Evolutionary conservation across 169 alveolate species (phyloP).

Genomic region (Cryptosporidium canis): DNA sequence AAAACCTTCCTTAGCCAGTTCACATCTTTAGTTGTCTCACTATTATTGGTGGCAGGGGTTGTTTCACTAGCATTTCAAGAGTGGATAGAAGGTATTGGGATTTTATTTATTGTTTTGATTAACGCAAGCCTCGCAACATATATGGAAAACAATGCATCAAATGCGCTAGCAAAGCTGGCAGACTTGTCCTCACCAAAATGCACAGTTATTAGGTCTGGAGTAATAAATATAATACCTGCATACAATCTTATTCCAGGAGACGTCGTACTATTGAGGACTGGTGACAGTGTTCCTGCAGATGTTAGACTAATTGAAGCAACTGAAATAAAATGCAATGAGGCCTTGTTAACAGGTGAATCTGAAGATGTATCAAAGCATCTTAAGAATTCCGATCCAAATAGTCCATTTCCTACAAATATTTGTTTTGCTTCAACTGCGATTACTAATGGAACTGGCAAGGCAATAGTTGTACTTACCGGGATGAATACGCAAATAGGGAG

Average conservation of each 20-base stretch:
- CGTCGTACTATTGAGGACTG: conserved; percentile 87
- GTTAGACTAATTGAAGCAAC: conserved; percentile 87
- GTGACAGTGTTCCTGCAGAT: conserved; percentile 95
- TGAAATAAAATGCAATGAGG: conserved; percentile 92
- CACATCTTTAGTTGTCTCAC: conserved; percentile 83
- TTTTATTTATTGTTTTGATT: conserved; percentile 85
- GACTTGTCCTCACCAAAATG: conserved; percentile 91
- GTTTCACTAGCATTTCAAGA: conserved; percentile 85
- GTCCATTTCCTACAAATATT: conserved; percentile 88
- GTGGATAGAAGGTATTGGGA: conserved; percentile 90
- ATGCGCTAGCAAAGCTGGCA: conserved; percentile 90
- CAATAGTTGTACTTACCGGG: conserved; percentile 91
- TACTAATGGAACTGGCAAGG: conserved; percentile 91
- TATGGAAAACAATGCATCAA: conserved; percentile 90
- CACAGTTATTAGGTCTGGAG: conserved; percentile 86
- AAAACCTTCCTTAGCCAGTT: conserved; percentile 86
- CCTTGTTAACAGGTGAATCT: conserved; percentile 93
- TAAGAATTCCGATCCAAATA: conserved; percentile 79
- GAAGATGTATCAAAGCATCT: conserved; percentile 86
- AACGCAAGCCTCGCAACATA: conserved; percentile 92
- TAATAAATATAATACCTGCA: conserved; percentile 82
- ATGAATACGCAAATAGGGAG: conserved; percentile 94
- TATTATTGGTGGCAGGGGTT: conserved; percentile 84
- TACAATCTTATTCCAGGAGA: conserved; percentile 93
- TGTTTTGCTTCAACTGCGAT: conserved; percentile 93